Conservation (phyloP, 176 grass and related monocot species). For the Panicum miliaceum region DNA sequence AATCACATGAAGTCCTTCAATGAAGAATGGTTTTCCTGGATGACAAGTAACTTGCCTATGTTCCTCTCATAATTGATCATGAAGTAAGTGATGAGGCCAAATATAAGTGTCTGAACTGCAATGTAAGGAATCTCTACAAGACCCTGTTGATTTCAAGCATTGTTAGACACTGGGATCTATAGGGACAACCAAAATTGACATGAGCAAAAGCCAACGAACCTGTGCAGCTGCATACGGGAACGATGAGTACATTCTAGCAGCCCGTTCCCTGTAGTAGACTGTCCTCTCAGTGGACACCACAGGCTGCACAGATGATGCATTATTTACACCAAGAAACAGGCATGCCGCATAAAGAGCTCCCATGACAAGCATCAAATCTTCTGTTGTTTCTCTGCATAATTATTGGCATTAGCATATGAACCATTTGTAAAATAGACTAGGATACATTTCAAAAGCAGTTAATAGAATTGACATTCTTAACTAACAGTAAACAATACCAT, state of each 20-base stretch:
- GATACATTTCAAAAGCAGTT: neutral
- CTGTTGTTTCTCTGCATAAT: slow-evolving; percentile 59
- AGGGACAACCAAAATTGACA: neutral
- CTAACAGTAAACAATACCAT: neutral
- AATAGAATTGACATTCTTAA: neutral
- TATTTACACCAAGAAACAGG: slow-evolving; percentile 76
- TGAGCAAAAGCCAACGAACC: slow-evolving; percentile 42
- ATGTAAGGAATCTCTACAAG: slow-evolving; percentile 82
- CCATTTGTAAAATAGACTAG: neutral
- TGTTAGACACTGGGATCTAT: neutral
- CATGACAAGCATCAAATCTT: slow-evolving; percentile 67
- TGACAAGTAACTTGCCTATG: slow-evolving; percentile 46
- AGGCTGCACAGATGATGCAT: slow-evolving; percentile 69
- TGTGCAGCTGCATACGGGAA: slow-evolving; percentile 83
- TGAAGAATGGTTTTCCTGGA: neutral
- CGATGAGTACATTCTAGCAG: slow-evolving; percentile 71
- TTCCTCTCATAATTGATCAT: slow-evolving; percentile 81
- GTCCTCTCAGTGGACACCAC: slow-evolving; percentile 76
- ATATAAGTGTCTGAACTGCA: slow-evolving; percentile 64
- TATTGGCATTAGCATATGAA: slow-evolving; percentile 17
- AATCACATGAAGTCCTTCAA: neutral
- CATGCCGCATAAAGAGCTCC: slow-evolving; percentile 71
- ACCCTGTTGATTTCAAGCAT: slow-evolving; percentile 58
- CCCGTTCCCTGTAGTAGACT: slow-evolving; percentile 72
- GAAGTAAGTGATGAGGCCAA: slow-evolving; percentile 75